phyloP scores from a whole-genome alignment of 2,329 filamentous ascomycete genomes.

The Penicillium sp. region DNA sequence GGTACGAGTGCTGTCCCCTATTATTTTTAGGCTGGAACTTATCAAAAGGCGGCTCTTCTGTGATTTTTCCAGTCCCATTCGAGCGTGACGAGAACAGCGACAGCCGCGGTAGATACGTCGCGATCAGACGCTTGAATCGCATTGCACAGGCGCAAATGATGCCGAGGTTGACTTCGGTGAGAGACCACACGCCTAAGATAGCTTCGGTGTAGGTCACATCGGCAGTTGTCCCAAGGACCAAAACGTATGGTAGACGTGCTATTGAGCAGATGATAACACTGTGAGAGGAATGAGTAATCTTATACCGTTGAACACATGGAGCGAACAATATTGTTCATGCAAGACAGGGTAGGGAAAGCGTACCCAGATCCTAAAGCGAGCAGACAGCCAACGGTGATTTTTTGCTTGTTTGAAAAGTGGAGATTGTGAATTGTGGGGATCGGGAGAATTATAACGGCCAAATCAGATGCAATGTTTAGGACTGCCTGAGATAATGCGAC shows the following conservation, averaged over 20 bases:
- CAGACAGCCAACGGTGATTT: neutral
- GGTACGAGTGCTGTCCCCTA: neutral
- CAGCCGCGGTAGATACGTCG: conserved; percentile 3
- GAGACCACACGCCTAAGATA: conserved; percentile 12
- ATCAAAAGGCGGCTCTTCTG: neutral
- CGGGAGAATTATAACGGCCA: neutral
- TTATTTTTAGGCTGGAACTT: neutral
- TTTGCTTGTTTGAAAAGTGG: neutral
- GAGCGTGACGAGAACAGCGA: neutral
- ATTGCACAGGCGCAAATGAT: conserved; percentile 21
- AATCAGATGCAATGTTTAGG: conserved; percentile 1
- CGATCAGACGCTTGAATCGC: conserved; percentile 15
- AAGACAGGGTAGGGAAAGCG: neutral
- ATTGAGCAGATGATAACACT: neutral
- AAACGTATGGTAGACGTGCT: neutral
- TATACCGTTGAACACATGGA: neutral
- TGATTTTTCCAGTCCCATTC: neutral
- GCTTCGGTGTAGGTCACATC: conserved; percentile 1
- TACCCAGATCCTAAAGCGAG: neutral
- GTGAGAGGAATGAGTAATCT: neutral
- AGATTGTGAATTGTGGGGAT: neutral
- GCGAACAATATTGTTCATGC: neutral
- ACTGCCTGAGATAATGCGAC: neutral
- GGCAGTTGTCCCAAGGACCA: neutral
- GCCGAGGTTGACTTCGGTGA: conserved; percentile 20